Conservation (phyloP, 2,329 filamentous ascomycete species). For the Coniochaeta prunicola region DNA sequence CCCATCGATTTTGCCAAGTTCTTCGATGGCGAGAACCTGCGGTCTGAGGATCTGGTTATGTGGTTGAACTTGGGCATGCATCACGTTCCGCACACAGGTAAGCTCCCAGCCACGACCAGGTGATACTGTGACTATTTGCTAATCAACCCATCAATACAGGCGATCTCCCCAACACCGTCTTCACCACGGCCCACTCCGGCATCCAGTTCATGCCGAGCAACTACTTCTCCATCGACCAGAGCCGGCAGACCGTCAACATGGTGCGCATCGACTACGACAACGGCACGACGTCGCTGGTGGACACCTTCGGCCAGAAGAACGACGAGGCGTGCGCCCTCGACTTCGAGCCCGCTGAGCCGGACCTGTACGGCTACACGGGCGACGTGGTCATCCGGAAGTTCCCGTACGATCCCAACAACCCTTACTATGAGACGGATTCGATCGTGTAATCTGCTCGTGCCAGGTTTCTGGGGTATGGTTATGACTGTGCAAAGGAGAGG, state of each 20-base stretch:
- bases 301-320: conserved; percentile 23
- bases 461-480: no score
- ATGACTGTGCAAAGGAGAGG: no score
- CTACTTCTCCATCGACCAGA: conserved; percentile 32
- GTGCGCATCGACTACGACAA: conserved; percentile 29
- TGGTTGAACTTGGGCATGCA: conserved; percentile 51
- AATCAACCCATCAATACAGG: conserved; percentile 6
- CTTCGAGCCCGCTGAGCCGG: conserved; percentile 15
- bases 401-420: conserved; percentile 26
- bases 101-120: background rate
- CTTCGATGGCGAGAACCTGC: conserved; percentile 33
- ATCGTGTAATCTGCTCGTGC: conserved; percentile 20
- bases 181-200: conserved; percentile 36
- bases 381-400: conserved; percentile 29
- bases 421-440: conserved; percentile 22
- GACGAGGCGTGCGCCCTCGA: conserved; percentile 16
- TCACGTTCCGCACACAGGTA: conserved; percentile 43
- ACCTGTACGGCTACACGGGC: conserved; percentile 21
- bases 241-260: conserved; percentile 29
- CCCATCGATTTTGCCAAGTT: conserved; percentile 43
- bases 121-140: background rate
- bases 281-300: conserved; percentile 18
- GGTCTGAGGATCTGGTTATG: conserved; percentile 39
- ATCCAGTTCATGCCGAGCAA: conserved; percentile 36
- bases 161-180: conserved; percentile 46